phyloP scores from a whole-genome alignment of 257 asterid genomes.

The Solanum acaule region DNA sequence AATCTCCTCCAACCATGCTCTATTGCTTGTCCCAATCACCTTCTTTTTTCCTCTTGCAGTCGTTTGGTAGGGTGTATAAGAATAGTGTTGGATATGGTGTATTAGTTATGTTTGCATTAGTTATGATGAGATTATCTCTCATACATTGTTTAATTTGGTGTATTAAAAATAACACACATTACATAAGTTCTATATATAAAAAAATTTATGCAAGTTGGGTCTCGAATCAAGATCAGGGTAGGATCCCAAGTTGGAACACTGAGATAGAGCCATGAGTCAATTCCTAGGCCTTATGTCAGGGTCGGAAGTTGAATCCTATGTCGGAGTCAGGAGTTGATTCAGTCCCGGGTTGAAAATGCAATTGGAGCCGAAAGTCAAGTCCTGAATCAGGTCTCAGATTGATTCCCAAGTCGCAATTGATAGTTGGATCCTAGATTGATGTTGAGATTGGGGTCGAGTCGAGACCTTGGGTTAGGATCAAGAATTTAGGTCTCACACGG shows the following conservation, averaged over 20 bases:
- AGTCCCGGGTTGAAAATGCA: no score
- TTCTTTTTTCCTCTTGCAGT: background rate
- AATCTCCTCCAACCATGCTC: background rate
- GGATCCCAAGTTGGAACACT: background rate
- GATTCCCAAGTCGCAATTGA: background rate
- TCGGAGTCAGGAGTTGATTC: background rate
- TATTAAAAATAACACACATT: no score
- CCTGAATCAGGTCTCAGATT: background rate
- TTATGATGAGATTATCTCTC: no score
- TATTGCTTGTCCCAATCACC: background rate
- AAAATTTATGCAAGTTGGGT: background rate
- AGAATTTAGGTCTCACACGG: background rate
- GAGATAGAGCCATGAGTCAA: background rate
- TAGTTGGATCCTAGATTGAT: background rate
- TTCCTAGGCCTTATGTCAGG: background rate
- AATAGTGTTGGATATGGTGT: no score
- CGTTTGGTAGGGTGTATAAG: background rate
- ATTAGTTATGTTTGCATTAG: background rate
- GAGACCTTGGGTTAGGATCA: background rate
- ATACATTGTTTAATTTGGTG: background rate
- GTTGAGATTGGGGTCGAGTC: background rate
- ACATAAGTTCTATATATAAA: no score
- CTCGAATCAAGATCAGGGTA: no score
- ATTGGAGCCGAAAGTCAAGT: background rate
- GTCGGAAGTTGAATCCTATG: background rate